Conservation (phyloP, 2,329 filamentous ascomycete species). For the Aciculosporium take region DNA sequence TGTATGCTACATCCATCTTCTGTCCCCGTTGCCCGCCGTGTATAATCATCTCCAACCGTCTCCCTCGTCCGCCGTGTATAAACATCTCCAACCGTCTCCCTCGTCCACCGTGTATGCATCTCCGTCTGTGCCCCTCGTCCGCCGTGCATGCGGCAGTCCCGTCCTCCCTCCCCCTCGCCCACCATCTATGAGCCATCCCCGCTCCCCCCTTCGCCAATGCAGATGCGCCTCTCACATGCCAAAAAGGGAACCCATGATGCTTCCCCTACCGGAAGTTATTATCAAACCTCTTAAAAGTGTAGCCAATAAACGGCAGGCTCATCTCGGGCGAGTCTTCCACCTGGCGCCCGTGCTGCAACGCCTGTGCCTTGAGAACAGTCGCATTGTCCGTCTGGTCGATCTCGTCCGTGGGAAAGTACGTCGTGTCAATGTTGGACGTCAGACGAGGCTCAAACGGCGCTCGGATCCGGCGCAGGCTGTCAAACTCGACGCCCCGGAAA, state of each 20-base stretch:
- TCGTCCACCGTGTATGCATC: too few species aligned
- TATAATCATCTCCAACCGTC: too few species aligned
- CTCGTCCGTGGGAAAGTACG: slow-evolving; percentile 97
- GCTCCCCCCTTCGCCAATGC: neutral
- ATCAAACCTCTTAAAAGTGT: slow-evolving; percentile 85
- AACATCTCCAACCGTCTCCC: too few species aligned
- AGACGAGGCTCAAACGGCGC: slow-evolving; percentile 93
- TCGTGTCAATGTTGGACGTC: slow-evolving; percentile 85
- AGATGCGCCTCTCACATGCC: too few species aligned
- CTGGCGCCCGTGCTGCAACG: slow-evolving; percentile 49
- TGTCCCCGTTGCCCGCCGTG: too few species aligned
- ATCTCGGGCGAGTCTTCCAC: slow-evolving; percentile 79
- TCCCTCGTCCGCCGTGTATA: too few species aligned
- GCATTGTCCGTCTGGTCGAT: slow-evolving; percentile 94
- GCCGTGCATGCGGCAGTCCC: too few species aligned
- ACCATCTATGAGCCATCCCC: too few species aligned
- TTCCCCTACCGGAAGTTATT: slow-evolving; percentile 45
- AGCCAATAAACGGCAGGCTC: slow-evolving; percentile 61
- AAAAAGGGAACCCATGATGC: neutral
- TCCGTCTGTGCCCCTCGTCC: too few species aligned
- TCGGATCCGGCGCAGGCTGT: slow-evolving; percentile 78
- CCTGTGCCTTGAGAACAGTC: slow-evolving; percentile 72
- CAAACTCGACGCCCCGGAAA: slow-evolving; percentile 94
- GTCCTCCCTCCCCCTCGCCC: too few species aligned
- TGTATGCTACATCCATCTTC: too few species aligned